Evolutionary conservation across 2,329 filamentous ascomycete species (phyloP), one percentile per base, ranked within the genome.

Genomic region (Elsinoe fawcettii): DNA sequence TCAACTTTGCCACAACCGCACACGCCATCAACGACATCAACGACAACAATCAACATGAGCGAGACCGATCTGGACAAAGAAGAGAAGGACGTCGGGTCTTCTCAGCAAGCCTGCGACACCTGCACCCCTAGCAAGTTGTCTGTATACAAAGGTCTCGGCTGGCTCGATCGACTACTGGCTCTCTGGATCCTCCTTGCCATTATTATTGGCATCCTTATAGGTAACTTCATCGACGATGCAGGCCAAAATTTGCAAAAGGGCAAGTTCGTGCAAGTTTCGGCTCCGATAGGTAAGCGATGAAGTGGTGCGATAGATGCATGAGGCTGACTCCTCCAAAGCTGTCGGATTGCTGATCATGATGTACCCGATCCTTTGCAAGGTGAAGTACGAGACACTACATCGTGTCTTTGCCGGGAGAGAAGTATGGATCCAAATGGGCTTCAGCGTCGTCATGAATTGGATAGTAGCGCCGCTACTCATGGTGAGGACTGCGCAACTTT

Each of bases 331-430:
- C 37, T 30, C 27, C 2, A 34, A 34, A 53, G 88, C 89, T 0
- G 74, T 95, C 49, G 89, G 90, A 0, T 73, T 95, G 0, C 77
- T 95, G 1, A 84, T 95, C 41, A 95, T 95, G 89, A 95, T 95
- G 88, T 95, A 93, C 66, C 90, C 90, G 0, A 95, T 95, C 59
- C 75, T 95, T 0, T 95, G 88, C 78, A 93, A 93, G 69, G 86
- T 95, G 5, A 82, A 82, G 39, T 93, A 83, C 70, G 89, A 95
- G 69, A 80, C 81, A 0, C 72, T 95, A 8, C 87, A 90, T 68
- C 73, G 80, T 2, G 74, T 89, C 3, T 79, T 93, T 59, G 69
- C 73, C 2, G 75, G 82, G 2, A 76, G 76, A 2, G 74, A 75
- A 0, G 74, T 95, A 2, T 95, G 88, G 89, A 81, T 82, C 53